phyloP scores from a whole-genome alignment of 148 eudicot species.

The Vaccinium macrocarpon region DNA sequence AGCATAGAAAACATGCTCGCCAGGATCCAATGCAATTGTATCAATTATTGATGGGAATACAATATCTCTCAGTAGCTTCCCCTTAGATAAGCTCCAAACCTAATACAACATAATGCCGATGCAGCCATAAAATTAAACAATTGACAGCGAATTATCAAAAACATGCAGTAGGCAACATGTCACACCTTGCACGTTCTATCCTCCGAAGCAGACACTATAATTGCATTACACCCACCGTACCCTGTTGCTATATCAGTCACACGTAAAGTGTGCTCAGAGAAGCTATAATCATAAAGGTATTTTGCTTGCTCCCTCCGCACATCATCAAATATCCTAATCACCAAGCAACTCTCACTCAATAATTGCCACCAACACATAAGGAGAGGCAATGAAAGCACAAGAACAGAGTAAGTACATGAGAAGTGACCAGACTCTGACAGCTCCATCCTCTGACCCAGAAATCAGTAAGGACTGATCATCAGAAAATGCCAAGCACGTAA shows the following conservation, averaged over 20 bases:
- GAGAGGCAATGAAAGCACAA: background rate
- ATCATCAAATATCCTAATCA: constrained; percentile 73
- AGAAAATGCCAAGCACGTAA: constrained; percentile 62
- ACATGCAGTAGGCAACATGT: background rate
- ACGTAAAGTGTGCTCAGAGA: constrained; percentile 64
- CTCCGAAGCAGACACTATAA: constrained; percentile 82
- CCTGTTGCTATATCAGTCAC: constrained; percentile 77
- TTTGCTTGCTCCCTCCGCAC: constrained; percentile 48
- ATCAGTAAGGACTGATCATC: constrained; percentile 77
- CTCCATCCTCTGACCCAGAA: constrained; percentile 92
- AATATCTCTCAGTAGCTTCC: constrained; percentile 63
- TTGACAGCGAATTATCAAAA: background rate
- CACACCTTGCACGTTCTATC: constrained; percentile 87
- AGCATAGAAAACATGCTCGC: constrained; percentile 90
- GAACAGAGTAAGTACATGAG: constrained; percentile 43
- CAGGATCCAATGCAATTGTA: constrained; percentile 81
- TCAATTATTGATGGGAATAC: constrained; percentile 69
- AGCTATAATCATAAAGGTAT: constrained; percentile 62
- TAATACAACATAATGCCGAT: constrained; percentile 14
- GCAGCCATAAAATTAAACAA: background rate
- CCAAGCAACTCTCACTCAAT: background rate
- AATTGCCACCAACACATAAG: background rate
- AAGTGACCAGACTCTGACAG: constrained; percentile 83
- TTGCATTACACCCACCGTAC: constrained; percentile 81
- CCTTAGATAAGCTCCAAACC: constrained; percentile 84